phyloP scores from a whole-genome alignment of 805 yeast species.

The Cyberlindnera nakhonratchasimensis region DNA sequence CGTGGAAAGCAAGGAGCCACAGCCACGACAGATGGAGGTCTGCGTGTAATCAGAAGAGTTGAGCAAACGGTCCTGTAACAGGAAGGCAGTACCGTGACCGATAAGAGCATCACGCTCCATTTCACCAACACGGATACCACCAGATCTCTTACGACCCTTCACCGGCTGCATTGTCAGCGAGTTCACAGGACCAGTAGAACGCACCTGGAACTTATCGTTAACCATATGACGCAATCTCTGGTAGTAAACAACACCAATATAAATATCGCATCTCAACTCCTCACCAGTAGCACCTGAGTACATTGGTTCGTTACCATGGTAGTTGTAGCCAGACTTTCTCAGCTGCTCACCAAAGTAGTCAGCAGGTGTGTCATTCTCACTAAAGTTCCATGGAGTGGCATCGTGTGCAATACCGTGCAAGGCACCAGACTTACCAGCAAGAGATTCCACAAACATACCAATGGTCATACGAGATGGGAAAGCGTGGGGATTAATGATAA shows the following conservation, averaged over 20 bases:
- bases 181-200: slow-evolving; percentile 98
- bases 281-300: slow-evolving; percentile 98
- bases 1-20: slow-evolving; percentile 90
- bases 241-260: slow-evolving; percentile 95
- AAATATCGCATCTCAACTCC: slow-evolving; percentile 92
- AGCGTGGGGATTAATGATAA: slow-evolving; percentile 97
- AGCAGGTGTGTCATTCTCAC: slow-evolving; percentile 92
- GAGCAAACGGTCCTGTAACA: slow-evolving; percentile 89
- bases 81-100: slow-evolving; percentile 96
- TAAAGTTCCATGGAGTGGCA: slow-evolving; percentile 93
- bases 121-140: slow-evolving; percentile 99
- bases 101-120: slow-evolving; percentile 99
- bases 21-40: slow-evolving; percentile 81
- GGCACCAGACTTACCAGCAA: slow-evolving; percentile 99
- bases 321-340: slow-evolving; percentile 83
- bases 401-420: slow-evolving; percentile 97
- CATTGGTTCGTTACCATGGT: slow-evolving; percentile 98
- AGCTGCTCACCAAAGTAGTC: slow-evolving; percentile 96
- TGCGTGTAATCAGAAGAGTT: slow-evolving; percentile 96
- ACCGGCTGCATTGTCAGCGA: slow-evolving; percentile 98
- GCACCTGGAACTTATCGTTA: slow-evolving; percentile 98
- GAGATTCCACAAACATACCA: slow-evolving; percentile 97
- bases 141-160: slow-evolving; percentile 96
- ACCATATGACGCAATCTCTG: slow-evolving; percentile 99
- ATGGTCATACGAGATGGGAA: slow-evolving; percentile 99